These are phyloP conservation scores for Pezicula carpinea DNA, from an alignment of 2,329 filamentous ascomycete genomes.

Conservation along the genomic window DNA sequence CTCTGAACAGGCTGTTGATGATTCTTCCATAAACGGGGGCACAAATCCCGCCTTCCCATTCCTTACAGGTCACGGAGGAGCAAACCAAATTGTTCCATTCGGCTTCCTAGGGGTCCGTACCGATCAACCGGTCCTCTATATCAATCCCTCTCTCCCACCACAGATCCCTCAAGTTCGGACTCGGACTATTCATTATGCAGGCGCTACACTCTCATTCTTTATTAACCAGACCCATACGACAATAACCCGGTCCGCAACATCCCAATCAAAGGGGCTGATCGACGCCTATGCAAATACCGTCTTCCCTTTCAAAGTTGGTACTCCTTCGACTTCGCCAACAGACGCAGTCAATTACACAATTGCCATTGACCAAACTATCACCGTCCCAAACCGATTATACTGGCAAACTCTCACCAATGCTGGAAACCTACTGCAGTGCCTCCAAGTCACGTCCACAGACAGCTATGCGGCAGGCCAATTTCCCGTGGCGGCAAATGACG, in stretches of 20 bases:
- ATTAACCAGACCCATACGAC: conserved; percentile 63
- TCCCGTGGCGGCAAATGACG: conserved; percentile 62
- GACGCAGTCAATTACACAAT: conserved; percentile 42
- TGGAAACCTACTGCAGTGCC: conserved; percentile 63
- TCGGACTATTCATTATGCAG: conserved; percentile 62
- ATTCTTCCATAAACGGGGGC: conserved; percentile 51
- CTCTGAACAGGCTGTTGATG: conserved; percentile 63
- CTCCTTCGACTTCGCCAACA: conserved; percentile 30
- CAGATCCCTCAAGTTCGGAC: conserved; percentile 58
- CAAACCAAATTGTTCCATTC: conserved; percentile 62
- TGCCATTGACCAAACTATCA: conserved; percentile 43
- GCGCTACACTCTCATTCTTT: conserved; percentile 55
- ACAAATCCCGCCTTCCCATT: conserved; percentile 45
- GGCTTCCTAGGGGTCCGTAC: conserved; percentile 63
- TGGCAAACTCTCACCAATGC: conserved; percentile 47
- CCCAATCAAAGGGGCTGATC: conserved; percentile 36
- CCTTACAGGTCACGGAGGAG: conserved; percentile 65
- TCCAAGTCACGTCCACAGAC: conserved; percentile 42
- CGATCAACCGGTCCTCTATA: conserved; percentile 52
- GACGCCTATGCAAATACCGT: conserved; percentile 51
- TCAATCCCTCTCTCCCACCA: conserved; percentile 55
- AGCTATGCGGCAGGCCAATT: conserved; percentile 61
- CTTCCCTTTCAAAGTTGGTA: conserved; percentile 56
- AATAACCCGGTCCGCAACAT: conserved; percentile 45
- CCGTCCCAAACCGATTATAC: conserved; percentile 53